Evolutionary conservation across 257 asterid species (phyloP).

Genomic region (Solanum pennellii): DNA sequence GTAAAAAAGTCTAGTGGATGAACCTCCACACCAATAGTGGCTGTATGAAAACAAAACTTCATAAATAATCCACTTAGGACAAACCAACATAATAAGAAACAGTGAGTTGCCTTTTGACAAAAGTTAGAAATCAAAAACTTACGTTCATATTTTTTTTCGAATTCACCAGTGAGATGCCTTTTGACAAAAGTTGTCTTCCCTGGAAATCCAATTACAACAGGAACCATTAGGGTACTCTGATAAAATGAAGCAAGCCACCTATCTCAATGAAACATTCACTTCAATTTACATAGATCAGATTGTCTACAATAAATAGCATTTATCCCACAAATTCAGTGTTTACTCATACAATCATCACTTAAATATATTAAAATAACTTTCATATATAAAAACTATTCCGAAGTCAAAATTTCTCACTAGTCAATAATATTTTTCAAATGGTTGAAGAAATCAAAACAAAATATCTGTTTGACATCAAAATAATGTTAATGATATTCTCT

Average conservation of each 20-base stretch:
- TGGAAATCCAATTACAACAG: conserved; percentile 8
- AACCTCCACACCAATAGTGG: conserved; percentile 77
- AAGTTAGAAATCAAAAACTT: not conserved
- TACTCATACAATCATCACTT: not conserved
- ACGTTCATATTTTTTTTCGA: conserved; percentile 87
- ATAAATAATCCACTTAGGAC: not conserved
- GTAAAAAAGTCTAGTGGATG: conserved; percentile 76
- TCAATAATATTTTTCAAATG: not conserved
- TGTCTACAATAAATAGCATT: not conserved
- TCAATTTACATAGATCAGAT: not conserved
- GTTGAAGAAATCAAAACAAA: not conserved
- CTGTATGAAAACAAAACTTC: conserved; percentile 9
- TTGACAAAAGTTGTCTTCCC: conserved; percentile 83
- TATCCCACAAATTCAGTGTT: not conserved
- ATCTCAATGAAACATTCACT: not conserved
- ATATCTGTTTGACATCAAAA: not conserved
- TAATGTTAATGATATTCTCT: not conserved
- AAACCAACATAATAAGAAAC: not conserved
- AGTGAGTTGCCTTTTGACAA: no score
- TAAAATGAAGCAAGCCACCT: not conserved
- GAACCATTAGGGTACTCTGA: conserved; percentile 20
- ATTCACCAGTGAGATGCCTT: conserved; percentile 88
- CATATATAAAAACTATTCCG: not conserved
- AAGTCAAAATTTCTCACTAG: not conserved
- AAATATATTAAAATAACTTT: not conserved